Evolutionary conservation across 139 green algal genomes (phyloP), one percentile per base, ranked within the genome.

Genomic region (Coelastrella sp.): DNA sequence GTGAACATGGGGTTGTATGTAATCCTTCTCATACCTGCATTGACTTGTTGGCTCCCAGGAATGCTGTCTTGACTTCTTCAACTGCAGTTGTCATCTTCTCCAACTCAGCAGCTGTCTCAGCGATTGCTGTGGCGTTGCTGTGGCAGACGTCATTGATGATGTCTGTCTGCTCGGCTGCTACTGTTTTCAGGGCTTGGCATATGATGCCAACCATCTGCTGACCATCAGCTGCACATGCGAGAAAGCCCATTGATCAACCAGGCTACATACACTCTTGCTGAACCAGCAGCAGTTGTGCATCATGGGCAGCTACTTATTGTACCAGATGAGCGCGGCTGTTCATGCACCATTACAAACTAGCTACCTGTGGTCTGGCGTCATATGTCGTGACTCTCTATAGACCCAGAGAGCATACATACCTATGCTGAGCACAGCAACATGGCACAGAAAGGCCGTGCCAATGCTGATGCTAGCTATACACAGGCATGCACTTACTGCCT

Each of bases 71-170:
- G 45, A 95, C 88, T 3, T 79, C 80, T 19, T 82, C 73, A 13
- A 84, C 82, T 15, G 23, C 9, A 2, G 40, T 60, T 41, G 82
- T 81, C 85, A 95, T 85, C 5, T 38, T 51, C 35, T 87, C 87
- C 57, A 96, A 76, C 72, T 95, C 92, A 15, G 90, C 85, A 51
- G 94, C 84, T 7, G 84, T 89, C 1, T 79, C 35, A 0, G 90
- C 88, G 57, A 96, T 96, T 43, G 94, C 92, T 51, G 87, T 79
- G 4, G 91, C 90, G 43, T 94, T 91, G 1, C 69, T 66, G 74
- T 83, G 89, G 84, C 89, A 93, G 1, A 93, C 84, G 5, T 92
- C 87, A 19, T 84, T 4, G 15, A 95, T 90, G 30, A 89, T 83
- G 0, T 41, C 69, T 8, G 85, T 83, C 85, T 91, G 88, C 57